phyloP scores from a whole-genome alignment of 768 basidiomycete genomes.

The Pluteus cervinus region DNA sequence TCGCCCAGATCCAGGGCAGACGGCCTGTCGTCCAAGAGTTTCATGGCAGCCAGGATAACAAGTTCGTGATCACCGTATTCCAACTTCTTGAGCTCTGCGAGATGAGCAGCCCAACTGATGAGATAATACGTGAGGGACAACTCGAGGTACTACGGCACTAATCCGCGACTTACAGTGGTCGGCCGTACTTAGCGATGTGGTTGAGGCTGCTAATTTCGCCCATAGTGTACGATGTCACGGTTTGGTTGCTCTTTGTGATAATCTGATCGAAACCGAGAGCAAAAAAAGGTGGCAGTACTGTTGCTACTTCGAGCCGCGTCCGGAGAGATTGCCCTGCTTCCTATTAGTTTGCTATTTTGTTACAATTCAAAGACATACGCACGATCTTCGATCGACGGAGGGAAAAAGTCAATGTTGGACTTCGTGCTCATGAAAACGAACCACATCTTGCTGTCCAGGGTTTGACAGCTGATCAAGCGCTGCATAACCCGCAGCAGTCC shows the following conservation, averaged over 20 bases:
- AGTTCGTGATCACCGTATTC: background rate
- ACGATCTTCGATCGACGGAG: slow-evolving; percentile 4
- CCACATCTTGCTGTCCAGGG: slow-evolving; percentile 8
- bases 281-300: slow-evolving; percentile 9
- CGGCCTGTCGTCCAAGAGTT: background rate
- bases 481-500: slow-evolving; percentile 7
- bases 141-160: background rate
- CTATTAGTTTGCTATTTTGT: background rate
- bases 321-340: slow-evolving; percentile 9
- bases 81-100: background rate
- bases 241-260: background rate
- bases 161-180: slow-evolving; percentile 8
- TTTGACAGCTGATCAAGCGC: slow-evolving; percentile 9
- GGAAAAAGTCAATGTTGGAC: slow-evolving; percentile 8
- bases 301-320: slow-evolving; percentile 6
- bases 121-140: background rate
- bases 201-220: slow-evolving; percentile 3
- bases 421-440: slow-evolving; percentile 10
- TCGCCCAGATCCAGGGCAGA: background rate
- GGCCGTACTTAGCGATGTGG: slow-evolving; percentile 3
- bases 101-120: slow-evolving; percentile 3
- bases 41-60: background rate
- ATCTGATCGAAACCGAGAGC: slow-evolving; percentile 13
- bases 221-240: background rate
- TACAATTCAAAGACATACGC: slow-evolving; percentile 4